Evolutionary conservation across 1,284 basidiomycete species (phyloP).

Genomic region (Phellopilus nigrolimitatus): DNA sequence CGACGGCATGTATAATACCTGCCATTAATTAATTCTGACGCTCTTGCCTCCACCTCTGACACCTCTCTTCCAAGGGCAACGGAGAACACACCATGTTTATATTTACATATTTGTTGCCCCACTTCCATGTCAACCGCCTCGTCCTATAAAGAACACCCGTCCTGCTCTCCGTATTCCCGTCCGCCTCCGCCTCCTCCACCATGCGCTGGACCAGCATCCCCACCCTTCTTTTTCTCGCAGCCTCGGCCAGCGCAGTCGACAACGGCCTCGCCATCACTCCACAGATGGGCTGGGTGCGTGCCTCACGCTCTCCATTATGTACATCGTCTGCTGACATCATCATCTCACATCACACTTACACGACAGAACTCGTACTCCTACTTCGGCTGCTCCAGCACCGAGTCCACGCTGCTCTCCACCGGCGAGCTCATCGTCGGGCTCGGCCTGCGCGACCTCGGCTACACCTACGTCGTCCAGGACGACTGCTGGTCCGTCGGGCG

Average conservation of each 20-base stretch:
- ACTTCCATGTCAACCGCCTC: too few species aligned
- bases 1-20: too few species aligned
- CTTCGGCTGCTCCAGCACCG: conserved; percentile 33
- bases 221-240: not conserved
- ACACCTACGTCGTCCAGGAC: conserved; percentile 28
- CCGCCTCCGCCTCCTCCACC: too few species aligned
- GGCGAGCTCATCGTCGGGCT: conserved; percentile 28
- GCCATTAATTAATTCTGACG: too few species aligned
- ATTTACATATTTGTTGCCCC: too few species aligned
- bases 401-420: conserved; percentile 31
- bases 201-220: too few species aligned
- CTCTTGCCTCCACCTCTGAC: too few species aligned
- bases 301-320: not conserved
- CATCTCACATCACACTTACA: not conserved
- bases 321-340: not conserved
- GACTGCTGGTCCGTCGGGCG: conserved; percentile 35
- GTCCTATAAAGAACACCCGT: too few species aligned
- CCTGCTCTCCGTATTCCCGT: too few species aligned
- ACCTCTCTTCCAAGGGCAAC: too few species aligned
- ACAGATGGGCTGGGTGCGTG: conserved; percentile 35
- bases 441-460: conserved; percentile 18
- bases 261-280: conserved; percentile 36
- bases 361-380: conserved; percentile 33
- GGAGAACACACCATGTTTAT: too few species aligned
- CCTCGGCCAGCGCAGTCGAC: conserved; percentile 21